Conservation (phyloP, 1,139 yeast genomes). For the Eremothecium gossypii region DNA sequence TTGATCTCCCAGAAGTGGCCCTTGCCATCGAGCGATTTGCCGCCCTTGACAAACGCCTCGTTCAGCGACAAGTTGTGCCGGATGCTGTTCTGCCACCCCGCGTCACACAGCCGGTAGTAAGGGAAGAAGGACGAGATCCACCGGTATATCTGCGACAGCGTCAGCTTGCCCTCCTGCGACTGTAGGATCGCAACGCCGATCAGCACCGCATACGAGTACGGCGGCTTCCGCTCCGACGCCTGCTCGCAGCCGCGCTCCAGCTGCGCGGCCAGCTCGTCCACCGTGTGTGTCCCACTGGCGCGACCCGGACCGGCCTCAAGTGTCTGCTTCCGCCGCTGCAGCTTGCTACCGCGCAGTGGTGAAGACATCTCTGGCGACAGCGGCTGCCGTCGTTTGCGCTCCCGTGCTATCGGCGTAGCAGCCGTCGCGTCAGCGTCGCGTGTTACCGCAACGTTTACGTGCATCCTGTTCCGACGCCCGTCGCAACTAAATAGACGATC, state of each 20-base stretch:
- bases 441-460: conserved; percentile 1
- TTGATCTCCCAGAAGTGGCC: conserved; percentile 96
- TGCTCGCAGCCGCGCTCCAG: conserved; percentile 5
- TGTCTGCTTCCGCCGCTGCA: conserved; percentile 13
- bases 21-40: conserved; percentile 88
- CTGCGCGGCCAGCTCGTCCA: conserved; percentile 18
- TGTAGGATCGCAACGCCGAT: conserved; percentile 91
- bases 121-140: conserved; percentile 89
- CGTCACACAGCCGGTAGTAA: conserved; percentile 76
- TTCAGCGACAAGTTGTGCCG: conserved; percentile 76
- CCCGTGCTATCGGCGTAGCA: conserved; percentile 7
- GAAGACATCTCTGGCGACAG: conserved; percentile 46
- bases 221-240: conserved; percentile 55
- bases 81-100: conserved; percentile 89
- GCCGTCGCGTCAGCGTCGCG: not conserved
- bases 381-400: conserved; percentile 14
- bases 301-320: conserved; percentile 9
- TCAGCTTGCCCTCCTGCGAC: conserved; percentile 68
- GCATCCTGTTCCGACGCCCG: too few relatives aligned
- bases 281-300: conserved; percentile 17
- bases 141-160: conserved; percentile 80
- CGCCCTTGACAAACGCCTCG: conserved; percentile 84
- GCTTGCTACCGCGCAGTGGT: conserved; percentile 26
- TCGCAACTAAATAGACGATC: too few relatives aligned
- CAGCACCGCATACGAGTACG: conserved; percentile 86